Conservation (phyloP, 2,329 filamentous ascomycete species). For the Laburnicola sp. region DNA sequence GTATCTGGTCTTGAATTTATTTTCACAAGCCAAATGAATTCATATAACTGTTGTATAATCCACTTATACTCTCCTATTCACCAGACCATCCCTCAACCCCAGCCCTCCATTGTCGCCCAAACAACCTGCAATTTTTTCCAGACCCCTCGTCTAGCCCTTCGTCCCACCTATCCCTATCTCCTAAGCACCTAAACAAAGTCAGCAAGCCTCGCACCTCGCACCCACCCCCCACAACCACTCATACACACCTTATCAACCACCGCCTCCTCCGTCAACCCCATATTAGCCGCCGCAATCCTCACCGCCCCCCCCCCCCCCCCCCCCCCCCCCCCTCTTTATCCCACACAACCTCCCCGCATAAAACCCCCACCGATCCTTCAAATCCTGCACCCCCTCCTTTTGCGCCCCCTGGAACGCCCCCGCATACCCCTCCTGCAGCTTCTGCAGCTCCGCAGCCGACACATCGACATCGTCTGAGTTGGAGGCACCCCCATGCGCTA, state of each 20-base stretch:
- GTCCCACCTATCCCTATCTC: too few species aligned
- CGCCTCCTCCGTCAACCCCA: slow-evolving; percentile 21
- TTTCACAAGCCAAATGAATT: too few species aligned
- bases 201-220: too few species aligned
- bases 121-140: too few species aligned
- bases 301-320: slow-evolving; percentile 21
- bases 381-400: slow-evolving; percentile 20
- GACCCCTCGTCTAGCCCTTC: too few species aligned
- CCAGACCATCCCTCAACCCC: too few species aligned
- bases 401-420: slow-evolving; percentile 23
- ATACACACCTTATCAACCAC: slow-evolving; percentile 19
- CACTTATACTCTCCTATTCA: too few species aligned
- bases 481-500: slow-evolving; percentile 11
- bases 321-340: slow-evolving; percentile 21
- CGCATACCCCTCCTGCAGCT: slow-evolving; percentile 22
- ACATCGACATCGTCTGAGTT: slow-evolving; percentile 11
- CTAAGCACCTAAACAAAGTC: too few species aligned
- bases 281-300: slow-evolving; percentile 19
- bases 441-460: slow-evolving; percentile 19
- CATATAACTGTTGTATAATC: too few species aligned
- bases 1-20: too few species aligned
- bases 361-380: slow-evolving; percentile 31
- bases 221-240: too few species aligned
- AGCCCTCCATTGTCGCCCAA: too few species aligned
- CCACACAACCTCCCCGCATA: slow-evolving; percentile 23